A percentile compares a stretch with the other conserved stretches of the same genome.
phyloP scores from a whole-genome alignment of 2,329 filamentous ascomycete genomes.

The Epichloe amarillans region DNA sequence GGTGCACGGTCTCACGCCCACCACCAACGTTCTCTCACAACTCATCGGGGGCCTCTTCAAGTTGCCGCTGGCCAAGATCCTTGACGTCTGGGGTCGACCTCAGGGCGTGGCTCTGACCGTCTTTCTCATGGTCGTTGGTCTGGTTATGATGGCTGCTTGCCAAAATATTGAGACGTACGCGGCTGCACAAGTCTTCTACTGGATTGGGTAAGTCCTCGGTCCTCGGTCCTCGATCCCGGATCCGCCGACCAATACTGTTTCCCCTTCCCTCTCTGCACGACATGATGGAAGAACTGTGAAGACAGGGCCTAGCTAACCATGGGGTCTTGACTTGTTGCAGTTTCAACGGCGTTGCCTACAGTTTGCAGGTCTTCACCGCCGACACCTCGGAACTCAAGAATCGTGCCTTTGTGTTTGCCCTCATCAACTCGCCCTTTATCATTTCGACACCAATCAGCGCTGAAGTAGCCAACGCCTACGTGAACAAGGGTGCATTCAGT shows the following conservation, averaged over 20 bases:
- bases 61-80: conserved; percentile 47
- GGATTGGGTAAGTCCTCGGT: conserved; percentile 24
- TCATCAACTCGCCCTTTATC: conserved; percentile 29
- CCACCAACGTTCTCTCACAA: conserved; percentile 39
- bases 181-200: conserved; percentile 48
- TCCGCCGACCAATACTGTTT: no score
- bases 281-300: no score
- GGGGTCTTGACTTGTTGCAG: conserved; percentile 13
- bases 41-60: conserved; percentile 45
- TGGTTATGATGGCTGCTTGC: conserved; percentile 49
- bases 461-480: conserved; percentile 12
- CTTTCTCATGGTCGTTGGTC: conserved; percentile 29
- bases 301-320: no score
- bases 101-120: conserved; percentile 45
- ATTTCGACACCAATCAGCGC: conserved; percentile 28
- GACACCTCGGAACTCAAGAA: conserved; percentile 38
- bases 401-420: conserved; percentile 24
- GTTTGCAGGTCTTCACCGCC: conserved; percentile 51
- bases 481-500: conserved; percentile 8
- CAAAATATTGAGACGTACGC: conserved; percentile 29
- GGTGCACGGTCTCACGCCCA: conserved; percentile 38
- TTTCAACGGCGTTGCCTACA: conserved; percentile 44
- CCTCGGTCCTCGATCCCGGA: no score
- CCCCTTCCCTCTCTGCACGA: no score
- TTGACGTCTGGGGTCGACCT: conserved; percentile 50